phyloP scores from a whole-genome alignment of 352 stramenopile genomes.

The Phytopythium boreale region DNA sequence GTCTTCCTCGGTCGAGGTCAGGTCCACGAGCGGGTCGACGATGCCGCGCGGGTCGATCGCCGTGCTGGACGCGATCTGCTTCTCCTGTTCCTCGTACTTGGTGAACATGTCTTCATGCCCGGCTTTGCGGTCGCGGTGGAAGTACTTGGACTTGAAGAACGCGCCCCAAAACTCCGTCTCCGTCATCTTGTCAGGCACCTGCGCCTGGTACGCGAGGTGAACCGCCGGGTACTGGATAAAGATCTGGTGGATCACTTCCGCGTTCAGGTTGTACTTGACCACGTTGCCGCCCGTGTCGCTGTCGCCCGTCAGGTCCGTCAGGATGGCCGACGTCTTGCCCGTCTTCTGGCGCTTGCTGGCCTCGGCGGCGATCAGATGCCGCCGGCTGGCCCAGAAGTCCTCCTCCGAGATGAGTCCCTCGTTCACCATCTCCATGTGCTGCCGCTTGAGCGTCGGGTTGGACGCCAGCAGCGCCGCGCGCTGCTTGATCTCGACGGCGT shows the following conservation, averaged over 20 bases:
- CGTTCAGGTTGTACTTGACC: constrained; percentile 90
- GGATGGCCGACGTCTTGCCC: constrained; percentile 78
- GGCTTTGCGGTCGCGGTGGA: constrained; percentile 78
- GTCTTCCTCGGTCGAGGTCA: constrained; percentile 72
- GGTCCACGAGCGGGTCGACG: constrained; percentile 77
- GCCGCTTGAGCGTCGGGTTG: constrained; percentile 74
- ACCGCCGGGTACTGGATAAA: constrained; percentile 88
- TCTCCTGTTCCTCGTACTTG: constrained; percentile 79
- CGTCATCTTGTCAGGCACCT: constrained; percentile 88
- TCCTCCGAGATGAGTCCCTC: constrained; percentile 82
- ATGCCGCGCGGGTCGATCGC: constrained; percentile 56
- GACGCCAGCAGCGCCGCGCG: constrained; percentile 69
- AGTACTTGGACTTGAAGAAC: constrained; percentile 91
- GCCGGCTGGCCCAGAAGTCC: constrained; percentile 83
- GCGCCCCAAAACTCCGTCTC: constrained; percentile 87
- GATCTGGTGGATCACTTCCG: constrained; percentile 88
- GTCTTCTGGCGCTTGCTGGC: constrained; percentile 84
- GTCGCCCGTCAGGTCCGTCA: constrained; percentile 74
- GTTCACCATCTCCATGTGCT: constrained; percentile 88
- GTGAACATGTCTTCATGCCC: constrained; percentile 86
- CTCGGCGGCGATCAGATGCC: constrained; percentile 81
- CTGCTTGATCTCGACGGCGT: constrained; percentile 81
- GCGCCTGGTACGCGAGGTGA: constrained; percentile 78
- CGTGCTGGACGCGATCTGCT: constrained; percentile 40
- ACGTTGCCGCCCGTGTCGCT: constrained; percentile 71